phyloP scores from a whole-genome alignment of 2,329 filamentous ascomycete species.

The Pseudohalonectria lignicola region DNA sequence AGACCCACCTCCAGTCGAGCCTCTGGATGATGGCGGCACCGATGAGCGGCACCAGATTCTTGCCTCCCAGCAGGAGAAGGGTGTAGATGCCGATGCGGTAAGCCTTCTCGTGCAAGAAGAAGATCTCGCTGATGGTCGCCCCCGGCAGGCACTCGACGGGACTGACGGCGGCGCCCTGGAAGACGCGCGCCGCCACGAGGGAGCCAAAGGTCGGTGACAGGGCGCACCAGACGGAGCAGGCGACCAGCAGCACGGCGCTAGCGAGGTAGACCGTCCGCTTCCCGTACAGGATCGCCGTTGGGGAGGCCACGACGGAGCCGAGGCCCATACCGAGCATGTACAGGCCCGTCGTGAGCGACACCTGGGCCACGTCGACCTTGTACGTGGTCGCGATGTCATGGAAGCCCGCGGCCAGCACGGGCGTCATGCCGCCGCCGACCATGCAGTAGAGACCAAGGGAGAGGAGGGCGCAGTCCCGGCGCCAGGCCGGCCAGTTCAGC shows the following conservation, averaged over 20 bases:
- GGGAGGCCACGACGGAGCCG: conserved; percentile 74
- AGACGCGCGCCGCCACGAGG: conserved; percentile 68
- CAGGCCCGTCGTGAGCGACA: conserved; percentile 79
- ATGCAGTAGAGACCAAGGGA: conserved; percentile 88
- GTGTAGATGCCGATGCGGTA: conserved; percentile 93
- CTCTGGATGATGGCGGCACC: conserved; percentile 75
- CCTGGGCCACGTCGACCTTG: conserved; percentile 55
- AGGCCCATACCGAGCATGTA: conserved; percentile 92
- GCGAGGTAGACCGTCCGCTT: conserved; percentile 84
- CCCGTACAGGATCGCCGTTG: conserved; percentile 82
- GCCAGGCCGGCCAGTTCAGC: conserved; percentile 79
- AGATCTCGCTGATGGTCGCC: conserved; percentile 91
- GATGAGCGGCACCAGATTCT: conserved; percentile 80
- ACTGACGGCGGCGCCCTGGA: conserved; percentile 80
- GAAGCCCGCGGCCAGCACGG: conserved; percentile 83
- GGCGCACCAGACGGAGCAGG: conserved; percentile 75
- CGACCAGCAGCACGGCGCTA: conserved; percentile 66
- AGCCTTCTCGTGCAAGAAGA: conserved; percentile 87
- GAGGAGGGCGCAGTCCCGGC: conserved; percentile 67
- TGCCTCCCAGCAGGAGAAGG: conserved; percentile 74
- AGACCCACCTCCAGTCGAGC: conserved; percentile 81
- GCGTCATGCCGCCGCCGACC: conserved; percentile 86
- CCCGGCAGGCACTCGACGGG: conserved; percentile 89
- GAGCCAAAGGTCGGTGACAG: conserved; percentile 71
- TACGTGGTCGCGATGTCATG: conserved; percentile 60